Evolutionary conservation across 257 asterid species (phyloP).

Genomic region (Rehmannia glutinosa): DNA sequence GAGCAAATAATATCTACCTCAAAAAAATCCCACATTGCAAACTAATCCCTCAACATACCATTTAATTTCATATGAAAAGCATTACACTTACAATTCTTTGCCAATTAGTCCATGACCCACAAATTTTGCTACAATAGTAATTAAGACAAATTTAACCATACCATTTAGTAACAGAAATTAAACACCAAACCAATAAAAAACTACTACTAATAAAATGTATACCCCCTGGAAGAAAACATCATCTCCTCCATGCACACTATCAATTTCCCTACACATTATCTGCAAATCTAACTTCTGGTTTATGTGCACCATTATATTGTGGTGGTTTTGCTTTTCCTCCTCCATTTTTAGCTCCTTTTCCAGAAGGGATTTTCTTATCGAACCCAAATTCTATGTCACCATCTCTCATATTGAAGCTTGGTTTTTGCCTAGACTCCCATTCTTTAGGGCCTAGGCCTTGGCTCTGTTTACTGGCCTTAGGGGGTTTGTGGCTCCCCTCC

Average conservation of each 20-base stretch:
- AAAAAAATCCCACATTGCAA: neutral
- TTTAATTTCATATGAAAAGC: constrained; percentile 6
- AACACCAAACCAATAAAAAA: constrained; percentile 12
- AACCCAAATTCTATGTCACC: constrained; percentile 83
- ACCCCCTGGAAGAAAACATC: neutral
- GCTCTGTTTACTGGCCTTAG: constrained; percentile 20
- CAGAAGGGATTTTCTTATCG: constrained; percentile 21
- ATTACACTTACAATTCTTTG: constrained; percentile 1
- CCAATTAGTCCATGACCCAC: constrained; percentile 9
- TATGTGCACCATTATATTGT: constrained; percentile 32
- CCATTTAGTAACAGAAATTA: neutral
- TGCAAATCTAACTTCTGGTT: constrained; percentile 48
- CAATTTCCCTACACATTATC: constrained; percentile 30
- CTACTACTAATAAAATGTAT: constrained; percentile 15
- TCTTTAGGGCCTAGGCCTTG: constrained; percentile 37
- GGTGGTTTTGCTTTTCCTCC: constrained; percentile 26
- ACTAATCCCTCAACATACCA: neutral
- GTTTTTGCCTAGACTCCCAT: constrained; percentile 40
- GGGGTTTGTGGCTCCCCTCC: constrained; percentile 24
- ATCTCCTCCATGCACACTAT: neutral
- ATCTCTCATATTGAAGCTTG: constrained; percentile 35
- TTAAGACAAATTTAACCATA: constrained; percentile 2
- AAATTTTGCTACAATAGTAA: neutral
- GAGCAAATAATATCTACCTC: no score
- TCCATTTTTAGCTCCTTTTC: constrained; percentile 8